phyloP scores from a whole-genome alignment of 306 rosid species.

The Cucurbita pepo region DNA sequence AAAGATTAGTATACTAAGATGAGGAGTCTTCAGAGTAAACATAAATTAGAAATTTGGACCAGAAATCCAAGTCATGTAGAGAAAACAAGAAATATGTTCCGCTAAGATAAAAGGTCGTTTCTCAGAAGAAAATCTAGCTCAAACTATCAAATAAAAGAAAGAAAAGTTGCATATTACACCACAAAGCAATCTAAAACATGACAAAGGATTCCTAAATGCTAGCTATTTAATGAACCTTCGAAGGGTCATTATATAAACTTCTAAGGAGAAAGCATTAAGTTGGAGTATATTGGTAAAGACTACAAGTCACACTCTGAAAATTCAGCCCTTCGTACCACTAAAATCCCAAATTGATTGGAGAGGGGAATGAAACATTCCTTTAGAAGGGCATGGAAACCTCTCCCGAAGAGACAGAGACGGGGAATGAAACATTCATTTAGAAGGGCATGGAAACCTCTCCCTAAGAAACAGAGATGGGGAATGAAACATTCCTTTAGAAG shows the following conservation, averaged over 20 bases:
- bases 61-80: not conserved
- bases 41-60: not conserved
- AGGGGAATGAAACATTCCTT: too few relatives aligned
- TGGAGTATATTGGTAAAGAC: not conserved
- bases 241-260: not conserved
- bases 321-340: not conserved
- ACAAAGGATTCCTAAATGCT: too few relatives aligned
- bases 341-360: too few relatives aligned
- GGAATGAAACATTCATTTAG: too few relatives aligned
- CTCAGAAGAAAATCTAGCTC: not conserved
- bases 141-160: not conserved
- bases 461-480: too few relatives aligned
- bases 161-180: not conserved
- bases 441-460: too few relatives aligned
- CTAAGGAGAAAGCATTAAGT: not conserved
- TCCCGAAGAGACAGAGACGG: too few relatives aligned
- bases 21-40: slow-evolving; percentile 4
- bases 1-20: slow-evolving; percentile 17
- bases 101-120: not conserved
- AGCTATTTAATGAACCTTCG: not conserved
- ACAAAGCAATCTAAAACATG: too few relatives aligned
- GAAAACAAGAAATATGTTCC: not conserved
- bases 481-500: too few relatives aligned
- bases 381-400: too few relatives aligned
- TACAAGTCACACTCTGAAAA: not conserved